Conservation (phyloP, 345 rosid genomes). For the Gossypium australe region DNA sequence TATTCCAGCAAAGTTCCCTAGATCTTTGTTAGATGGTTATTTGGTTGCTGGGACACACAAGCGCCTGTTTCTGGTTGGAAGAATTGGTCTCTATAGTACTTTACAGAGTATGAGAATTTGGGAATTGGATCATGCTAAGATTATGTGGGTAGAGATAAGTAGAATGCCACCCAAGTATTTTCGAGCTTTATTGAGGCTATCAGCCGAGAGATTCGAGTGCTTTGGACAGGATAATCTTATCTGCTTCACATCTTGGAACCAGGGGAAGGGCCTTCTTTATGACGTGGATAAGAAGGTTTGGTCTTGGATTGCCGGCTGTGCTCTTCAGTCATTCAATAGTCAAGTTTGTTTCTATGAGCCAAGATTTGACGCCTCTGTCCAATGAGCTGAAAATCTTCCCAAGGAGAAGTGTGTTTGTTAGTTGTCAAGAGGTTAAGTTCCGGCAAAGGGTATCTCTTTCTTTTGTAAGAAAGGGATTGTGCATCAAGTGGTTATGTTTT, state of each 20-base stretch:
- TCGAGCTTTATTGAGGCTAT: conserved; percentile 71
- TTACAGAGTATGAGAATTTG: conserved; percentile 92
- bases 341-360: conserved; percentile 98
- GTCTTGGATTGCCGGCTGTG: conserved; percentile 96
- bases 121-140: conserved; percentile 82
- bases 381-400: conserved; percentile 19
- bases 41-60: conserved; percentile 89
- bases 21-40: conserved; percentile 87
- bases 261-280: conserved; percentile 82
- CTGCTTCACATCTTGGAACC: conserved; percentile 95
- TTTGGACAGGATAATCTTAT: conserved; percentile 93
- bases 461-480: background rate
- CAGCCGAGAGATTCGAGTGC: conserved; percentile 96
- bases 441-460: background rate
- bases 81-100: conserved; percentile 87
- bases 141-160: conserved; percentile 82
- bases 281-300: conserved; percentile 87
- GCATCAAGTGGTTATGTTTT: too few relatives aligned
- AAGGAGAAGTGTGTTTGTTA: background rate
- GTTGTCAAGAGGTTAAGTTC: background rate
- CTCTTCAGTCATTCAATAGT: conserved; percentile 91
- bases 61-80: conserved; percentile 81
- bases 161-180: conserved; percentile 89
- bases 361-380: conserved; percentile 74
- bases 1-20: conserved; percentile 75